These are phyloP conservation scores for Hymenoscyphus albidus DNA, from an alignment of 2,329 filamentous ascomycete genomes.

Conservation along the genomic window DNA sequence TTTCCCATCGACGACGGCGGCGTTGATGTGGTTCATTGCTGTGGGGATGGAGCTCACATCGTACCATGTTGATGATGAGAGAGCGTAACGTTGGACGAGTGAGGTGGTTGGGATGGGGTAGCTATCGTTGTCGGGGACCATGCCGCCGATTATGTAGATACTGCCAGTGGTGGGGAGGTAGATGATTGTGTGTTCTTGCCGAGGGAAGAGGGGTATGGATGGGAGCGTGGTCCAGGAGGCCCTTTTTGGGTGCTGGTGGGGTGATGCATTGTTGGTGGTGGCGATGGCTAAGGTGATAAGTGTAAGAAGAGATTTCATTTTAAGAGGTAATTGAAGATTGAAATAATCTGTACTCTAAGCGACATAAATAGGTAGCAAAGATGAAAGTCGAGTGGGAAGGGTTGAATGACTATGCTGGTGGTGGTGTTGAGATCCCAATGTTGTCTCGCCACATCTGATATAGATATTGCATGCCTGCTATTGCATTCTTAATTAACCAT, in stretches of 20 bases:
- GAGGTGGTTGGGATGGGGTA: conserved; percentile 2
- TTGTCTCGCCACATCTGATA: too few relatives aligned
- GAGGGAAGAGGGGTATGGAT: conserved; percentile 1
- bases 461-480: too few relatives aligned
- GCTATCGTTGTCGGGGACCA: neutral
- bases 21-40: conserved; percentile 12
- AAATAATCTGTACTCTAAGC: too few relatives aligned
- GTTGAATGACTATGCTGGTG: too few relatives aligned
- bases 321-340: neutral
- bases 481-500: too few relatives aligned
- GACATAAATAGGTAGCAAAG: too few relatives aligned
- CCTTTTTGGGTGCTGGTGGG: neutral
- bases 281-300: neutral
- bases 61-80: conserved; percentile 3
- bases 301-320: neutral
- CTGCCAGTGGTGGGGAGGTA: neutral
- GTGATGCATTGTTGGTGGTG: neutral
- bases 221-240: conserved; percentile 7
- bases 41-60: conserved; percentile 2
- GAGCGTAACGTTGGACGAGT: conserved; percentile 6
- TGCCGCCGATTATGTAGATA: conserved; percentile 12
- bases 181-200: conserved; percentile 9
- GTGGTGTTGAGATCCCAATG: too few relatives aligned
- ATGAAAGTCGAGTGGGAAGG: too few relatives aligned
- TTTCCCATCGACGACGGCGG: conserved; percentile 9